Evolutionary conservation across 2,329 filamentous ascomycete genomes (phyloP).

Genomic region (Tolypocladium ophioglossoides): DNA sequence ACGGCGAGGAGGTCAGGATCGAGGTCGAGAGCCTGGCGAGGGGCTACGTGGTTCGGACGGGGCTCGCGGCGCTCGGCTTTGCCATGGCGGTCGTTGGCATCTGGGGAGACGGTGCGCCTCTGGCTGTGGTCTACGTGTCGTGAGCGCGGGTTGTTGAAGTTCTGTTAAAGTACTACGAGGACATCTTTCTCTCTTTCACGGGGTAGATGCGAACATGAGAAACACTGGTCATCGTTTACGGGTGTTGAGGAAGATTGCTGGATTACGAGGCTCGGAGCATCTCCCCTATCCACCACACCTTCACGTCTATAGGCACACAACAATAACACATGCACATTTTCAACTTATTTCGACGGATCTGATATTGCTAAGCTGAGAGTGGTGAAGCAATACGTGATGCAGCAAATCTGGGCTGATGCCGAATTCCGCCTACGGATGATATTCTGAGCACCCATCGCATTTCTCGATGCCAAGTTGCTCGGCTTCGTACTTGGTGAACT

Average conservation of each 20-base stretch:
- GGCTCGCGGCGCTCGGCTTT: slow-evolving; percentile 45
- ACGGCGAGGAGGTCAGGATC: slow-evolving; percentile 51
- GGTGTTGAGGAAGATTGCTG: neutral
- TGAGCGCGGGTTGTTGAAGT: slow-evolving; percentile 6
- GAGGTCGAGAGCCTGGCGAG: slow-evolving; percentile 45
- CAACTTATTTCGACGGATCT: no score
- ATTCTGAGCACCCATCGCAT: slow-evolving; percentile 6
- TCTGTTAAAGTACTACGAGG: neutral
- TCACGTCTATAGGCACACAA: neutral
- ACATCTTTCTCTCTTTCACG: no score
- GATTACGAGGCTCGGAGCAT: neutral
- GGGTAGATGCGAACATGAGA: neutral
- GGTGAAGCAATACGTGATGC: no score
- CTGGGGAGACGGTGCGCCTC: slow-evolving; percentile 49
- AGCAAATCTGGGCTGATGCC: no score
- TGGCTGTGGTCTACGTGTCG: slow-evolving; percentile 21
- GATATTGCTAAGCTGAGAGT: neutral
- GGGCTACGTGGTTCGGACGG: slow-evolving; percentile 43
- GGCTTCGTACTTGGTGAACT: slow-evolving; percentile 6
- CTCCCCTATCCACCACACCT: neutral
- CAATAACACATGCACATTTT: neutral
- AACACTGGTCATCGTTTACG: neutral
- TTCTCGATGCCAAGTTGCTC: slow-evolving; percentile 4
- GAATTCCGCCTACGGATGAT: slow-evolving; percentile 4
- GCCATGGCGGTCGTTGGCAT: slow-evolving; percentile 52